A percentile compares a stretch with the other conserved stretches of the same genome.
These are phyloP conservation scores for Thermoascus crustaceus DNA, from an alignment of 2,329 filamentous ascomycete genomes.

Conservation along the genomic window DNA sequence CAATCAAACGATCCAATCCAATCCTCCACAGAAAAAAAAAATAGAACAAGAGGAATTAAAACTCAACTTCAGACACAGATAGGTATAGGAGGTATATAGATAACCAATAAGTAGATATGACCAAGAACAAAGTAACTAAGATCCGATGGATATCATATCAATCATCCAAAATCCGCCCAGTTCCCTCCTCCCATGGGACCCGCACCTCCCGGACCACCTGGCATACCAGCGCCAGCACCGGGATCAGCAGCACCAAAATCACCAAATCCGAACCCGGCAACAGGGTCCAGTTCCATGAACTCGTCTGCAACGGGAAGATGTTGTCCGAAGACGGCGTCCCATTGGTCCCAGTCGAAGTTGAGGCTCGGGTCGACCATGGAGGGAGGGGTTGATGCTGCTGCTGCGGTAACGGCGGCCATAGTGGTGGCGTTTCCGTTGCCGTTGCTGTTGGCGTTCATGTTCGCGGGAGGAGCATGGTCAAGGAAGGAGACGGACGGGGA, in stretches of 20 bases:
- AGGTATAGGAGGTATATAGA: no score
- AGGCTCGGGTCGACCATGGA: slow-evolving; percentile 34
- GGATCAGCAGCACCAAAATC: slow-evolving; percentile 11
- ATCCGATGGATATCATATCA: no score
- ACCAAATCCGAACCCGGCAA: slow-evolving; percentile 26
- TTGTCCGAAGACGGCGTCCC: slow-evolving; percentile 42
- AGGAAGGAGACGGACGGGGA: slow-evolving; percentile 14
- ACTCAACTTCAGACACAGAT: no score
- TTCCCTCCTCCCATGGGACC: not conserved
- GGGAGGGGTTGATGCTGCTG: slow-evolving; percentile 27
- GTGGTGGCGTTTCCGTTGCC: slow-evolving; percentile 8
- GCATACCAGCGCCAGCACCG: not conserved
- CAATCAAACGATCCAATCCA: no score
- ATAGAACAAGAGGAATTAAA: no score
- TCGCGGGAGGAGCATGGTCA: slow-evolving; percentile 8
- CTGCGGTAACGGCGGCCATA: slow-evolving; percentile 9
- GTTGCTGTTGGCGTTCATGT: not conserved
- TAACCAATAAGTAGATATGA: no score
- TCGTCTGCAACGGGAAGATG: slow-evolving; percentile 37
- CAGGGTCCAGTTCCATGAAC: slow-evolving; percentile 35
- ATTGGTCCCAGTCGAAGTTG: slow-evolving; percentile 43
- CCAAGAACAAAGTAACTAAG: no score
- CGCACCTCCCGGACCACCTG: not conserved
- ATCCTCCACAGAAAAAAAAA: no score
- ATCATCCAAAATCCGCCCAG: not conserved